These are phyloP conservation scores for Lolium perenne DNA, from an alignment of 176 grass and related monocot genomes.

Conservation along the genomic window DNA sequence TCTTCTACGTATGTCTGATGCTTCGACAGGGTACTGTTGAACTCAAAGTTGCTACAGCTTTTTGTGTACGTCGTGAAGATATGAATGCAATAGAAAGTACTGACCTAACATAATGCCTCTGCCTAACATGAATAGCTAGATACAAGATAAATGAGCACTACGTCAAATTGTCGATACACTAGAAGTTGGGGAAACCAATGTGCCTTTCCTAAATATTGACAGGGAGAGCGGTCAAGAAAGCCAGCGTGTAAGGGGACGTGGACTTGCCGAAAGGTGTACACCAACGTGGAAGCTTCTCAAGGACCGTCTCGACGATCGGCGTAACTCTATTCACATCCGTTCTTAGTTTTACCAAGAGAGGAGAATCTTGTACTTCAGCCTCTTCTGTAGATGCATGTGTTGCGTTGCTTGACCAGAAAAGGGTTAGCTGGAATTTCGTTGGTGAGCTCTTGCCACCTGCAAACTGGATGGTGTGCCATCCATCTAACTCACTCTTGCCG, in stretches of 20 bases:
- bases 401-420: conserved; percentile 63
- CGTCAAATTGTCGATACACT: background rate
- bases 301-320: conserved; percentile 53
- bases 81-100: conserved; percentile 39
- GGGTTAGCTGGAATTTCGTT: conserved; percentile 76
- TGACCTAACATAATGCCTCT: background rate
- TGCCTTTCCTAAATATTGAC: conserved; percentile 62
- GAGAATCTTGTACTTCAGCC: conserved; percentile 15
- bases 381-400: conserved; percentile 8
- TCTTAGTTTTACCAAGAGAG: conserved; percentile 73
- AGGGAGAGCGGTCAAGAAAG: conserved; percentile 82
- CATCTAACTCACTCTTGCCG: conserved; percentile 63
- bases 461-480: conserved; percentile 94
- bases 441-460: conserved; percentile 82
- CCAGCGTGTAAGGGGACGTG: conserved; percentile 69
- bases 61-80: conserved; percentile 26
- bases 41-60: background rate
- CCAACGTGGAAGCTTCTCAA: conserved; percentile 86
- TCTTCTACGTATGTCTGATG: background rate
- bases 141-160: conserved; percentile 33
- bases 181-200: background rate
- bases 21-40: background rate
- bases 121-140: conserved; percentile 36
- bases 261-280: conserved; percentile 82
- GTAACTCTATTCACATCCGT: conserved; percentile 78